Evolutionary conservation across 139 green algal species (phyloP), one percentile per base, ranked within the genome.

Genomic region (Chlorella sorokiniana): DNA sequence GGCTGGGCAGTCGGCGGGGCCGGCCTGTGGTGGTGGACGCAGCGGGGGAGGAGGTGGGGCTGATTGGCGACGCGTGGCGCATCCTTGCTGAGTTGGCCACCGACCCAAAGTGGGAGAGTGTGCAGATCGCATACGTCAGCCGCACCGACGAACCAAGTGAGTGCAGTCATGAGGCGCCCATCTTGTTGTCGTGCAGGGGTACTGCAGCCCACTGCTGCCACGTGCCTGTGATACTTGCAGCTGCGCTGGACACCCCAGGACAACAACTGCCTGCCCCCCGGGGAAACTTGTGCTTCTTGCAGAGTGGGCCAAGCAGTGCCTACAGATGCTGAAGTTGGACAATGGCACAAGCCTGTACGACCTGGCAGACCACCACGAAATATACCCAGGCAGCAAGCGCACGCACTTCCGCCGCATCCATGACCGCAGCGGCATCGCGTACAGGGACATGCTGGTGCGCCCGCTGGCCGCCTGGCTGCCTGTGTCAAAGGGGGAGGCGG

Each of bases 321-420:
- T 94, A 63, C 64, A 87, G 82, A 54, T 91, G 59, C 87, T 93
- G 37, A 42, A 83, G 35, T 68, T 91, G n/a, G 73, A 65, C 2
- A 62, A 48, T 27, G 73, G 85, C 31, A 33, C 41, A 8, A 65
- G 40, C 45, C 81, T 86, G 52, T 73, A 80, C 41, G 79, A 79
- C 18, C 40, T 90, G 22, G 81, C 44, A 0, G 51, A 73, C 7
- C 48, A 88, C 51, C 76, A 82, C 8, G 75, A 81, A 78, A 93
- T 95, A 42, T 93, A 90, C 71, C 81, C 85, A 1, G 89, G 91
- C 42, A 86, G 37, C 68, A 95, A 95, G 73, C 48, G 70, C 6
- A 86, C 41, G 2, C 92, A 95, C 81, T 95, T 95, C 82, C 70
- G 86, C 31, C 69, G 45, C 38, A 88, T 95, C 18, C 89, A 93